phyloP scores from a whole-genome alignment of 2,329 filamentous ascomycete genomes.

The Fusarium oligoseptatum region DNA sequence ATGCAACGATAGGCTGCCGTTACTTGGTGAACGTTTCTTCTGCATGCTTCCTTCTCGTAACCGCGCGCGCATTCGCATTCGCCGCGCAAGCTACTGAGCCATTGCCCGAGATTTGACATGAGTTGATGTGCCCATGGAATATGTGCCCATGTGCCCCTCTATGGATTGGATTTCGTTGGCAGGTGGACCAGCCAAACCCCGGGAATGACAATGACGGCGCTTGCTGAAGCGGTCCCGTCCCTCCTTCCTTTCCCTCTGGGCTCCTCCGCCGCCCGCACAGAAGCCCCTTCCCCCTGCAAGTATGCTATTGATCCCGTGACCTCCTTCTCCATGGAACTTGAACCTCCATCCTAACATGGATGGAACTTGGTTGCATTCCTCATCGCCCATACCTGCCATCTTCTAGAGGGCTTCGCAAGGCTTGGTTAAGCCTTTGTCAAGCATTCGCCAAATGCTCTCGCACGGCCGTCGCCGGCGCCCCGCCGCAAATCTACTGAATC shows the following conservation, averaged over 20 bases:
- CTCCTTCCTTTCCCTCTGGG: background rate
- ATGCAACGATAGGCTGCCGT: background rate
- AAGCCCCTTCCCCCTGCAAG: background rate
- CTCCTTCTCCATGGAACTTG: background rate
- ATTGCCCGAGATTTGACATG: background rate
- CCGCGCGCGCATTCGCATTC: slow-evolving; percentile 12
- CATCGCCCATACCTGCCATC: background rate
- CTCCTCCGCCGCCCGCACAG: background rate
- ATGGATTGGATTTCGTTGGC: slow-evolving; percentile 32
- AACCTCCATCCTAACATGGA: background rate
- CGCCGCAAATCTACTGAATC: slow-evolving; percentile 11
- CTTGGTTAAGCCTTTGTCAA: slow-evolving; percentile 25
- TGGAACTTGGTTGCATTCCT: slow-evolving; percentile 3
- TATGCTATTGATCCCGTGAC: background rate
- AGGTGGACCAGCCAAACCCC: slow-evolving; percentile 30
- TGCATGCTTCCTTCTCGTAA: slow-evolving; percentile 20
- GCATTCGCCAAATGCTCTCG: slow-evolving; percentile 13
- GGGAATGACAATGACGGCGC: slow-evolving; percentile 21
- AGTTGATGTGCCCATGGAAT: background rate
- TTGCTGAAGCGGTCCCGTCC: slow-evolving; percentile 22
- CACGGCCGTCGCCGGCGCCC: slow-evolving; percentile 16
- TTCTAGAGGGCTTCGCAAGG: slow-evolving; percentile 5
- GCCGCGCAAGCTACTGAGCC: slow-evolving; percentile 21
- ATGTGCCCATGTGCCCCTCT: slow-evolving; percentile 23
- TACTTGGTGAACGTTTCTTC: slow-evolving; percentile 3